phyloP scores from a whole-genome alignment of 148 eudicot genomes.

The Fallopia convolvulus region DNA sequence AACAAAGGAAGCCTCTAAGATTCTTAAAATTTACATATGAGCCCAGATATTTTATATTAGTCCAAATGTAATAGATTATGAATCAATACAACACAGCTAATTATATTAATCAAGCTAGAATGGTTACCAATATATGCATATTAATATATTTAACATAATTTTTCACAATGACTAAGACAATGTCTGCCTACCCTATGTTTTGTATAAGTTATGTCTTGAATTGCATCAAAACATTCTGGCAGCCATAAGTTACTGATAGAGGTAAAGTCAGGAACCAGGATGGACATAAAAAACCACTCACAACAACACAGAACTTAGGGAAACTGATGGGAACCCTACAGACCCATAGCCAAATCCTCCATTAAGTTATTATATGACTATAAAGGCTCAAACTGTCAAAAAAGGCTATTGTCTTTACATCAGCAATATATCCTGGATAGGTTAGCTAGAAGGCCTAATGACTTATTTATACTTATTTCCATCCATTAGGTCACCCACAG shows the following conservation, averaged over 20 bases:
- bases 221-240: not conserved
- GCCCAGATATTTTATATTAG: not conserved
- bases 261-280: not conserved
- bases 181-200: not conserved
- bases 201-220: not conserved
- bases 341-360: not conserved
- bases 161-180: not conserved
- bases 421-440: not conserved
- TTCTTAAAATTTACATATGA: not conserved
- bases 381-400: not conserved
- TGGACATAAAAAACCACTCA: not conserved
- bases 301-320: not conserved
- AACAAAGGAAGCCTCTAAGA: not conserved
- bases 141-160: not conserved
- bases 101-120: not conserved
- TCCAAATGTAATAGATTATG: not conserved
- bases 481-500: not conserved
- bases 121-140: not conserved
- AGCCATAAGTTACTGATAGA: not conserved
- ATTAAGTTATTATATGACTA: not conserved
- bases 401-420: not conserved
- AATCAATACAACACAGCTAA: not conserved
- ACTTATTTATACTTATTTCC: no score
- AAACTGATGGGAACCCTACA: not conserved
- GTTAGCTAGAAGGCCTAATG: no score